phyloP scores from a whole-genome alignment of 441 rosid genomes.

The Raphanus hybrid region DNA sequence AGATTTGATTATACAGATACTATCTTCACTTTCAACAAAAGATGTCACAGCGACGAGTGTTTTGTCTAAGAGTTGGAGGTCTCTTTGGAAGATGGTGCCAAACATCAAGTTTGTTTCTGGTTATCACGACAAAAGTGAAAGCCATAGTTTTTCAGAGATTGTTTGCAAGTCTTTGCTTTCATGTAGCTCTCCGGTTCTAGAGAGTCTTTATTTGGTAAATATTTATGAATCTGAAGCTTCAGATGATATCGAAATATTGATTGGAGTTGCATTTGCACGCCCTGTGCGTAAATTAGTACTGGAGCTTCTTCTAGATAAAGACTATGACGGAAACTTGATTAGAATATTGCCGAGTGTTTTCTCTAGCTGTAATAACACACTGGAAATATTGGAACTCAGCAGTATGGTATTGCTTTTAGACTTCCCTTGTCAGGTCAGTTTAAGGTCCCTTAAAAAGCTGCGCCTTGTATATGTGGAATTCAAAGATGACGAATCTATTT shows the following conservation, averaged over 20 bases:
- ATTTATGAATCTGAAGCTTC: too few relatives aligned
- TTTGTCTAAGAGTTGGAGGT: neutral
- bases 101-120: too few relatives aligned
- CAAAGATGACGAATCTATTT: neutral
- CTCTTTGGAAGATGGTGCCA: neutral
- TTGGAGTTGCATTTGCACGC: neutral
- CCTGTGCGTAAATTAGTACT: conserved; percentile 8
- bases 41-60: neutral
- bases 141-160: neutral
- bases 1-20: neutral
- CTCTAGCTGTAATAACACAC: neutral
- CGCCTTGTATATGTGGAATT: neutral
- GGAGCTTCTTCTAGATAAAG: neutral
- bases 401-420: too few relatives aligned
- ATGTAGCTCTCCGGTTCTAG: neutral
- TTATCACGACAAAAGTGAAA: neutral
- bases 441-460: neutral
- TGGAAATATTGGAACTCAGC: neutral
- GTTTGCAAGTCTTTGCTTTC: neutral
- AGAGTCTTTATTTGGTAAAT: neutral
- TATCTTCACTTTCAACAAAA: neutral
- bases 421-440: neutral
- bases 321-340: too few relatives aligned
- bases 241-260: neutral
- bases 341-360: neutral